phyloP scores from a whole-genome alignment of 2,329 filamentous ascomycete genomes.

The Plenodomus biglobosus region DNA sequence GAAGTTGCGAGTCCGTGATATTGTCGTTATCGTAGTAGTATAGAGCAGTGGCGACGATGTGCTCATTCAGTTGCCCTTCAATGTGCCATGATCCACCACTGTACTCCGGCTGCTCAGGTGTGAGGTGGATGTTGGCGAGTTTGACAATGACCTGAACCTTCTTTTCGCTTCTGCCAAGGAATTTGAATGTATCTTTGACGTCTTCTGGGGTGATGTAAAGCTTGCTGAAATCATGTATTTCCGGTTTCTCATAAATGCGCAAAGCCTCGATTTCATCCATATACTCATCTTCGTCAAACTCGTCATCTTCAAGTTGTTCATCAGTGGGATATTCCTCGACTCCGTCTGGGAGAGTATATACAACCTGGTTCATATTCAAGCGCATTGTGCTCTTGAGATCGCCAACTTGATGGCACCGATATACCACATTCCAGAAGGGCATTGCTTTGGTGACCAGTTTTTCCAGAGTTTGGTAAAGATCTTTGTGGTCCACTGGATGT shows the following conservation, averaged over 20 bases:
- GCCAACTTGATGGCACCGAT: neutral
- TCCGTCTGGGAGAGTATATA: slow-evolving; percentile 1
- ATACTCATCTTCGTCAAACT: neutral
- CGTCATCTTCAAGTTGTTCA: neutral
- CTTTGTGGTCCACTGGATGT: slow-evolving; percentile 44
- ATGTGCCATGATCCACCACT: slow-evolving; percentile 58
- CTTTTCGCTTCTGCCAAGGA: slow-evolving; percentile 16
- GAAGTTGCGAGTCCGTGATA: slow-evolving; percentile 48
- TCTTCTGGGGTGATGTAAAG: neutral
- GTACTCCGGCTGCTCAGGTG: slow-evolving; percentile 59
- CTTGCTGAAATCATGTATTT: neutral
- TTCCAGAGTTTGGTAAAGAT: slow-evolving; percentile 25
- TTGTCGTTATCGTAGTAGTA: slow-evolving; percentile 66
- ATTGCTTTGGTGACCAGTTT: slow-evolving; percentile 20
- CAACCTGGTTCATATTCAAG: neutral
- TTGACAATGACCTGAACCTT: slow-evolving; percentile 64
- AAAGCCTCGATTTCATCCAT: neutral
- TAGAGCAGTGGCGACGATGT: slow-evolving; percentile 63
- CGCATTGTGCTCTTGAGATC: neutral
- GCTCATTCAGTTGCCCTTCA: slow-evolving; percentile 59
- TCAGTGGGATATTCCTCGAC: slow-evolving; percentile 3
- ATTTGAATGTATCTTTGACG: slow-evolving; percentile 3
- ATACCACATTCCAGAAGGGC: slow-evolving; percentile 29
- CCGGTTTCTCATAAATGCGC: neutral
- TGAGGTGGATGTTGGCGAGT: slow-evolving; percentile 61